A percentile compares a stretch with the other conserved stretches of the same genome.
phyloP scores from a whole-genome alignment of 768 basidiomycete species.

The Leccinum disarticulatum region DNA sequence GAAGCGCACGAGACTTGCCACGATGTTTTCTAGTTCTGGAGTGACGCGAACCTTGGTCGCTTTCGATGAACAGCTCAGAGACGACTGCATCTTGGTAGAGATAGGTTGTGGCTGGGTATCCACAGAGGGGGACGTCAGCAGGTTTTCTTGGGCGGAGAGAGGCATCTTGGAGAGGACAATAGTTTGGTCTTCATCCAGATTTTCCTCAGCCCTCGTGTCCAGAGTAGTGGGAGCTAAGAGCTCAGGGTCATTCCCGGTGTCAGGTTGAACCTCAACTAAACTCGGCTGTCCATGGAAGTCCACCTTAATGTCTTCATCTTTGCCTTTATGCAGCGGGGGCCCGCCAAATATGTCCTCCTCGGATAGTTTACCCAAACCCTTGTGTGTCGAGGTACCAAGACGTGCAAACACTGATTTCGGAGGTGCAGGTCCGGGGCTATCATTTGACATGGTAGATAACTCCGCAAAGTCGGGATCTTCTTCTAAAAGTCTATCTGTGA shows the following conservation, averaged over 20 bases:
- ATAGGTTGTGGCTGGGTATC: slow-evolving; percentile 7
- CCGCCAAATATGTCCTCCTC: slow-evolving; percentile 12
- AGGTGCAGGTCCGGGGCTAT: slow-evolving; percentile 41
- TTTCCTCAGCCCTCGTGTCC: slow-evolving; percentile 11
- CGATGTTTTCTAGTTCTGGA: slow-evolving; percentile 61
- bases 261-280: slow-evolving; percentile 12
- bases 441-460: slow-evolving; percentile 46
- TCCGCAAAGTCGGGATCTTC: slow-evolving; percentile 61
- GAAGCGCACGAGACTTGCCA: slow-evolving; percentile 41
- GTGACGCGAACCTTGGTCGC: slow-evolving; percentile 51
- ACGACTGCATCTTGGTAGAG: slow-evolving; percentile 5
- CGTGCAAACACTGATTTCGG: slow-evolving; percentile 31
- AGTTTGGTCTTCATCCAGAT: slow-evolving; percentile 31
- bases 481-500: slow-evolving; percentile 61
- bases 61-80: slow-evolving; percentile 20
- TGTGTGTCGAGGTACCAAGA: slow-evolving; percentile 15
- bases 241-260: slow-evolving; percentile 4
- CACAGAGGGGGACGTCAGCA: not conserved
- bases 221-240: not conserved
- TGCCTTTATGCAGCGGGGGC: not conserved
- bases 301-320: slow-evolving; percentile 4
- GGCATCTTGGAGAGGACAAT: slow-evolving; percentile 29
- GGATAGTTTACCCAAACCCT: slow-evolving; percentile 1
- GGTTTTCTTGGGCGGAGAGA: not conserved
- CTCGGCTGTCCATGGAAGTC: slow-evolving; percentile 15